A percentile compares a stretch with the other conserved stretches of the same genome.
phyloP scores from a whole-genome alignment of 2,329 filamentous ascomycete genomes.

The Talaromyces funiculosus region DNA sequence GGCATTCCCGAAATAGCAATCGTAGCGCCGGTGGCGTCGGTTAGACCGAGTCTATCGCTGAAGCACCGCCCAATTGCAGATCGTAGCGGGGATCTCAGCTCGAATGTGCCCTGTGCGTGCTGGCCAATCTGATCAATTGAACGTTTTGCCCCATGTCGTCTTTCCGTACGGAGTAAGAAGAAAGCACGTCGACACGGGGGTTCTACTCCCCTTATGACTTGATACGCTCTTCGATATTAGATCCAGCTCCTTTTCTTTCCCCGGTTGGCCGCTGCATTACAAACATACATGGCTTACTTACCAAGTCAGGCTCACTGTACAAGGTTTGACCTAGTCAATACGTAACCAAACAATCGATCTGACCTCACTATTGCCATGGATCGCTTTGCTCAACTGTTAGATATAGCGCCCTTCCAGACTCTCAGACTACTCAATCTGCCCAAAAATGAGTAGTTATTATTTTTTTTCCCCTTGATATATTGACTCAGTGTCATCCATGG shows the following conservation, averaged over 20 bases:
- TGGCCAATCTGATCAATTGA: neutral
- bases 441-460: neutral
- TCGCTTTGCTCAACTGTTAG: neutral
- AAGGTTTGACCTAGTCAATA: neutral
- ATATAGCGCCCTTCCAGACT: neutral
- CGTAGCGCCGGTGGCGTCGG: conserved; percentile 13
- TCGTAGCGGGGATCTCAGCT: conserved; percentile 35
- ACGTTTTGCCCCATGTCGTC: neutral
- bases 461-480: neutral
- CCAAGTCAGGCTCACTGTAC: neutral
- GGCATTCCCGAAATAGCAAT: neutral
- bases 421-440: neutral
- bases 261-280: neutral
- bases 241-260: neutral
- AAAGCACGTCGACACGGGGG: neutral
- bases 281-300: neutral
- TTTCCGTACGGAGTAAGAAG: neutral
- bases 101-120: conserved; percentile 8
- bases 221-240: neutral
- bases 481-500: neutral
- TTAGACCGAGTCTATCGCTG: conserved; percentile 8
- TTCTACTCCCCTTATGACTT: neutral
- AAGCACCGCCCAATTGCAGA: conserved; percentile 34
- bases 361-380: neutral
- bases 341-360: neutral